Evolutionary conservation across 495 filamentous ascomycete species (phyloP).

Genomic region (Podospora sp.): DNA sequence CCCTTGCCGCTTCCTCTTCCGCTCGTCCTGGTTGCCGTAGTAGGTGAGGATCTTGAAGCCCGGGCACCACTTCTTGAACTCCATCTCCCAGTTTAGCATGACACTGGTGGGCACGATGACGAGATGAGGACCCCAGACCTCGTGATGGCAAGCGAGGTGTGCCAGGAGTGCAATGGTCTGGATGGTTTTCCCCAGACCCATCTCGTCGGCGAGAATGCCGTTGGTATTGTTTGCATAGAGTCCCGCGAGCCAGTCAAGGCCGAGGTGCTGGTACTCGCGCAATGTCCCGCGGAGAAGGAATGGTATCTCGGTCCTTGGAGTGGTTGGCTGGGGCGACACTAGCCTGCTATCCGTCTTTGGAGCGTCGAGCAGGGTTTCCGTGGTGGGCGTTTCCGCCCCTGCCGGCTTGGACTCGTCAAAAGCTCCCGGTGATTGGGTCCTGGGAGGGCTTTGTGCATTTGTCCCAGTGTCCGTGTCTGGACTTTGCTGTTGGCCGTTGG

Average conservation of each 20-base stretch:
- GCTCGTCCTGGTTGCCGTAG: slow-evolving; percentile 91
- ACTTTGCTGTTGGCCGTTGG: slow-evolving; percentile 29
- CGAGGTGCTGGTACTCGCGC: slow-evolving; percentile 95
- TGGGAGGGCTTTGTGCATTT: slow-evolving; percentile 44
- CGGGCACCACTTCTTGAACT: slow-evolving; percentile 99
- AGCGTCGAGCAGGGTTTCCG: slow-evolving; percentile 51
- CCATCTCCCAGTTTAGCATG: slow-evolving; percentile 99
- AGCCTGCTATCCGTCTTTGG: slow-evolving; percentile 44
- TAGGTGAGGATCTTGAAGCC: slow-evolving; percentile 98
- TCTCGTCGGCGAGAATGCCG: slow-evolving; percentile 98
- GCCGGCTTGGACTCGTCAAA: slow-evolving; percentile 70
- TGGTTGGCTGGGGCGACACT: slow-evolving; percentile 46
- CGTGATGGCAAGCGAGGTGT: slow-evolving; percentile 86
- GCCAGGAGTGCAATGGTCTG: slow-evolving; percentile 96
- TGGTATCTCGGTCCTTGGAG: slow-evolving; percentile 74
- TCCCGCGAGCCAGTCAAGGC: slow-evolving; percentile 92
- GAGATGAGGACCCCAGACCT: slow-evolving; percentile 94
- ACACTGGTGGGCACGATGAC: slow-evolving; percentile 98
- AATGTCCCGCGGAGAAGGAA: slow-evolving; percentile 88
- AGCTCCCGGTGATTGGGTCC: slow-evolving; percentile 59
- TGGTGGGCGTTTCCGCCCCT: slow-evolving; percentile 67
- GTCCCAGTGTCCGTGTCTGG: slow-evolving; percentile 44
- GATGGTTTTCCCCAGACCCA: slow-evolving; percentile 99
- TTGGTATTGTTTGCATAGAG: slow-evolving; percentile 93
- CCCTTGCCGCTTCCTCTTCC: slow-evolving; percentile 83